Percentiles rank a stretch among this genome's conserved stretches.
Conservation (phyloP, 2,329 filamentous ascomycete species). For the Daldinia sp. region DNA sequence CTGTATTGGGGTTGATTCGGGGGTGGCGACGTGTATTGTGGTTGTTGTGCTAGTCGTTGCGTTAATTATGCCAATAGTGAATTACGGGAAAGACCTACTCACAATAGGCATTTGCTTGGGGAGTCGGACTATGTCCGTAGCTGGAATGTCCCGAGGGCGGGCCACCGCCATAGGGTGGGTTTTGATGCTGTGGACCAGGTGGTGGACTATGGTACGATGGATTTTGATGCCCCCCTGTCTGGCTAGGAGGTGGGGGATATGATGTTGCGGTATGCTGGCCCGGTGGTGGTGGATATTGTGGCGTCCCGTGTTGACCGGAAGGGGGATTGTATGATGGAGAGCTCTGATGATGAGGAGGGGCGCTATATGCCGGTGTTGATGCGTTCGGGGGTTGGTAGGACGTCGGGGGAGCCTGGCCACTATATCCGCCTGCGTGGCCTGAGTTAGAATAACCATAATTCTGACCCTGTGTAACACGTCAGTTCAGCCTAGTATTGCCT, state of each 20-base stretch:
- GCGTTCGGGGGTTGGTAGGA: slow-evolving; percentile 60
- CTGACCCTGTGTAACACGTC: slow-evolving; percentile 54
- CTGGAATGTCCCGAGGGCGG: slow-evolving; percentile 36
- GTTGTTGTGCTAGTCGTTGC: slow-evolving; percentile 41
- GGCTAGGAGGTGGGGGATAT: slow-evolving; percentile 44
- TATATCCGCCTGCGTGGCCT: slow-evolving; percentile 64
- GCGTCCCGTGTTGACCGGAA: slow-evolving; percentile 28
- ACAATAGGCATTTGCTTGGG: slow-evolving; percentile 46
- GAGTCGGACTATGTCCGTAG: slow-evolving; percentile 44
- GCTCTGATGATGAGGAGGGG: slow-evolving; percentile 41
- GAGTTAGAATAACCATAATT: slow-evolving; percentile 71
- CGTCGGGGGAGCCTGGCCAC: slow-evolving; percentile 68
- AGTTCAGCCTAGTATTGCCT: slow-evolving; percentile 30
- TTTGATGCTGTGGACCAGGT: slow-evolving; percentile 43
- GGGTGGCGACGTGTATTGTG: slow-evolving; percentile 43
- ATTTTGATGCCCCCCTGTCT: slow-evolving; percentile 38
- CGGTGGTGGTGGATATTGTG: slow-evolving; percentile 42
- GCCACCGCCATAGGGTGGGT: slow-evolving; percentile 36
- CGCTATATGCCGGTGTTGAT: slow-evolving; percentile 44
- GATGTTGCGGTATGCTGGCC: slow-evolving; percentile 41
- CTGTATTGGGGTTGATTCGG: slow-evolving; percentile 42
- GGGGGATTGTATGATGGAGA: slow-evolving; percentile 35
- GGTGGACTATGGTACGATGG: slow-evolving; percentile 38
- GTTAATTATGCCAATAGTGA: slow-evolving; percentile 13
- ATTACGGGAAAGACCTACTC: slow-evolving; percentile 11